Conservation (phyloP, 176 grass and related monocot genomes). For the Puccinellia tenuiflora region DNA sequence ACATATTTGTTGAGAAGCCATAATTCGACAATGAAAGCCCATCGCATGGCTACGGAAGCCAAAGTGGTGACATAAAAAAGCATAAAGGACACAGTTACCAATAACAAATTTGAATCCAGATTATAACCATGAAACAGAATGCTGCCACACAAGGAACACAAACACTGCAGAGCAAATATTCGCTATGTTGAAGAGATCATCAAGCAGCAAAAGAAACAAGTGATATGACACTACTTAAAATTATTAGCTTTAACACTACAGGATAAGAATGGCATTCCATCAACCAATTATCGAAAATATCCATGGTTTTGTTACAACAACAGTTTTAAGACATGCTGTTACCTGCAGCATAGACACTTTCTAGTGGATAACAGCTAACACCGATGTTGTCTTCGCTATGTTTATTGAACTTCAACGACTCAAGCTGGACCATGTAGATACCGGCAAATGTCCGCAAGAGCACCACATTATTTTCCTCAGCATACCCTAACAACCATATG, state of each 20-base stretch:
- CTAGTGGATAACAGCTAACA: not conserved
- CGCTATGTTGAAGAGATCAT: not conserved
- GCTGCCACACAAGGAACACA: not conserved
- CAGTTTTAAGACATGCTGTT: not conserved
- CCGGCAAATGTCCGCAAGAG: not conserved
- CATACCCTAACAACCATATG: not conserved
- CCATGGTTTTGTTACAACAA: not conserved
- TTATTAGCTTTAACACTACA: not conserved
- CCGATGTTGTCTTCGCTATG: not conserved
- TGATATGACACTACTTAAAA: not conserved
- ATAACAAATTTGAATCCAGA: not conserved
- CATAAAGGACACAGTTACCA: not conserved
- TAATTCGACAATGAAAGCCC: not conserved
- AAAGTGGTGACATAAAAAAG: not conserved
- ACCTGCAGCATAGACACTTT: not conserved
- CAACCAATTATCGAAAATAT: not conserved
- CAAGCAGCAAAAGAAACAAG: not conserved
- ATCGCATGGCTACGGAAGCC: no score
- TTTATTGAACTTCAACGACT: not conserved
- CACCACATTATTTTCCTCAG: not conserved
- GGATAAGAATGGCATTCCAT: not conserved
- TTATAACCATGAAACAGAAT: not conserved
- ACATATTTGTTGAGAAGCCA: not conserved
- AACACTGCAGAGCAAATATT: not conserved
- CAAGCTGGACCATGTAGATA: not conserved